Conservation (phyloP, 768 basidiomycete species). For the Flagelloscypha sp. region DNA sequence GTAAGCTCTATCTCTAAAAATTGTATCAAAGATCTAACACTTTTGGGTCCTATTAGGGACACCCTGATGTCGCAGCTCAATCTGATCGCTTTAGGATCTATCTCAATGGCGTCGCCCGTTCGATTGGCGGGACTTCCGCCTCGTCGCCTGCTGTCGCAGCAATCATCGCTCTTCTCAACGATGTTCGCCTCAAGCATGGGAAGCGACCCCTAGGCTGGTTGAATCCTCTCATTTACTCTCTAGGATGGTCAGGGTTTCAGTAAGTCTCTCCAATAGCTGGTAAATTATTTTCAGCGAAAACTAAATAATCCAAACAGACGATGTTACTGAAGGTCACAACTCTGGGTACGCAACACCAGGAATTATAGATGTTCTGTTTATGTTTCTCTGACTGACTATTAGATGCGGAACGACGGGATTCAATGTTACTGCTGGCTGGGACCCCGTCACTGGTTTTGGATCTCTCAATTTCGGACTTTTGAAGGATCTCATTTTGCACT, state of each 20-base stretch:
- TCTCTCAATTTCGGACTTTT: conserved; percentile 45
- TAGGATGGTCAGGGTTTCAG: conserved; percentile 5
- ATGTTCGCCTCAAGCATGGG: conserved; percentile 34
- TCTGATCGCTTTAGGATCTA: conserved; percentile 38
- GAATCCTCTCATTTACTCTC: conserved; percentile 31
- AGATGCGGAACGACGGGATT: conserved; percentile 18
- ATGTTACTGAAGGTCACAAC: conserved; percentile 34
- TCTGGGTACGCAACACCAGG: conserved; percentile 30
- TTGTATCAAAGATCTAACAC: too few species aligned
- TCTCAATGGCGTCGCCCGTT: conserved; percentile 26
- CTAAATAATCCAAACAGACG: conserved; percentile 27
- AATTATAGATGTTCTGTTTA: conserved; percentile 20
- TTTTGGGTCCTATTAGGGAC: too few species aligned
- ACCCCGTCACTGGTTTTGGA: conserved; percentile 38
- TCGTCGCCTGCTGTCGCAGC: conserved; percentile 41
- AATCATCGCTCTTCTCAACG: conserved; percentile 44
- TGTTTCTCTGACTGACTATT: conserved; percentile 14
- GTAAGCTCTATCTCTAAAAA: too few species aligned
- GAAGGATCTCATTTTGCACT: too few species aligned
- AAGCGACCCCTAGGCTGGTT: conserved; percentile 43
- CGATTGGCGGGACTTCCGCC: conserved; percentile 44
- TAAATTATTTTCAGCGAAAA: conserved; percentile 20
- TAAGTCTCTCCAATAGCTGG: conserved; percentile 2
- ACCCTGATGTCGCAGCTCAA: conserved; percentile 26
- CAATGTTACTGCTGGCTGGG: conserved; percentile 30